Evolutionary conservation across 2,329 filamentous ascomycete species (phyloP).

Genomic region (Cladosporium sp.): DNA sequence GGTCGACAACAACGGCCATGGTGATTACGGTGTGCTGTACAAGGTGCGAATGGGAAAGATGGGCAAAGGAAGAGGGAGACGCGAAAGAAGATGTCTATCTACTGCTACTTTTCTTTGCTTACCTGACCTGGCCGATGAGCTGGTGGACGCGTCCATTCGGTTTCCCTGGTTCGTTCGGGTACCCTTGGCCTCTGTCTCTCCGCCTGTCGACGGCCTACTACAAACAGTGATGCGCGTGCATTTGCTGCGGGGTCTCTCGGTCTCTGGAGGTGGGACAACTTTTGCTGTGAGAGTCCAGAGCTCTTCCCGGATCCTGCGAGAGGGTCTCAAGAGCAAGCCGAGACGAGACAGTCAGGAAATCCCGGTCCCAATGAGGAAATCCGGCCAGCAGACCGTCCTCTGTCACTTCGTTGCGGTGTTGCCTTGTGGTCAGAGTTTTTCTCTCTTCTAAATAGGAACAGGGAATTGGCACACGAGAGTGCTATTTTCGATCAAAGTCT

Average conservation of each 20-base stretch:
- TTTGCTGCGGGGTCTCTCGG: constrained; percentile 7
- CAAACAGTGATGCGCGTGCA: constrained; percentile 11
- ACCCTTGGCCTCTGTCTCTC: constrained; percentile 2
- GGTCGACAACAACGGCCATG: constrained; percentile 34
- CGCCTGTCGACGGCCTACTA: constrained; percentile 9
- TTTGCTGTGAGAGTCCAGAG: not conserved
- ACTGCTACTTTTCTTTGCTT: not conserved
- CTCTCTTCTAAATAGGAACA: too few relatives aligned
- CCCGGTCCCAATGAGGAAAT: not conserved
- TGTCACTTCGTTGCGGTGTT: too few relatives aligned
- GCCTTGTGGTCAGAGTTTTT: too few relatives aligned
- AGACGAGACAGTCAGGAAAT: too few relatives aligned
- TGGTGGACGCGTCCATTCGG: not conserved
- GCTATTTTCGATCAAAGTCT: too few relatives aligned
- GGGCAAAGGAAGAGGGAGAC: not conserved
- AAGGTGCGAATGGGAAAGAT: not conserved
- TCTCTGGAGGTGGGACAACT: not conserved
- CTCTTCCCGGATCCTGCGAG: too few relatives aligned
- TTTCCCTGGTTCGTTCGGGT: constrained; percentile 1
- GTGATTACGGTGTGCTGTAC: not conserved
- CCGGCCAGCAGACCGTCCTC: not conserved
- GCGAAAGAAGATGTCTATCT: constrained; percentile 1
- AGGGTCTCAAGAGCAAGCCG: too few relatives aligned
- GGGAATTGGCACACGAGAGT: too few relatives aligned
- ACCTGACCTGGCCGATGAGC: not conserved